Evolutionary conservation across 345 rosid species (phyloP).

Genomic region (Citrus cavaleriei): DNA sequence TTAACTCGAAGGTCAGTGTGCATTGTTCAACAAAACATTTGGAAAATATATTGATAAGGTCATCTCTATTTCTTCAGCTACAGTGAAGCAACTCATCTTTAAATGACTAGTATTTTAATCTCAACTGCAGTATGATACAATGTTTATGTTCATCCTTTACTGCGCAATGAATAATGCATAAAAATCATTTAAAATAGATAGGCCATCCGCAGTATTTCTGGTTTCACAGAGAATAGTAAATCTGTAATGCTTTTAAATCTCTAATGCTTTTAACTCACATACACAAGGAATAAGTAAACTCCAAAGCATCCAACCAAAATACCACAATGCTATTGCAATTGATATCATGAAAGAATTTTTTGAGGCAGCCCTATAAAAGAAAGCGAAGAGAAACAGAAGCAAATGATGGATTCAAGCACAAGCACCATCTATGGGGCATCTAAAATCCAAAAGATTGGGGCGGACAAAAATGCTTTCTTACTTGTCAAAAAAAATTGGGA

Average conservation of each 20-base stretch:
- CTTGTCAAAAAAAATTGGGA: neutral
- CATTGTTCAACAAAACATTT: neutral
- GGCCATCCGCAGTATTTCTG: neutral
- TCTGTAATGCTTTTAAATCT: neutral
- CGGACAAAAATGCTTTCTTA: neutral
- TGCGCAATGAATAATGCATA: neutral
- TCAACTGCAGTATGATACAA: neutral
- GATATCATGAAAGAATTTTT: neutral
- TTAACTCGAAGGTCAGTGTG: neutral
- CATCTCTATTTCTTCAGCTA: neutral
- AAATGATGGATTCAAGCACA: neutral
- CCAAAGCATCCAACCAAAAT: neutral
- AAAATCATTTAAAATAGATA: neutral
- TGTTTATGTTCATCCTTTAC: neutral
- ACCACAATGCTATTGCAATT: neutral
- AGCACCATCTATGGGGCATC: neutral
- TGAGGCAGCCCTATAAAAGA: neutral
- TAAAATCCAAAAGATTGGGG: neutral
- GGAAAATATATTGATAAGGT: neutral
- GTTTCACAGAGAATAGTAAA: neutral
- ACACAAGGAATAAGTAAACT: neutral
- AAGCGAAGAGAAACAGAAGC: neutral
- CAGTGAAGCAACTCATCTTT: neutral
- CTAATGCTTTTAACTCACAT: neutral
- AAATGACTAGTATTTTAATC: neutral